Evolutionary conservation across 805 yeast genomes (phyloP), one percentile per base, ranked within the genome.

Genomic region (Scheffersomyces amazonensis): DNA sequence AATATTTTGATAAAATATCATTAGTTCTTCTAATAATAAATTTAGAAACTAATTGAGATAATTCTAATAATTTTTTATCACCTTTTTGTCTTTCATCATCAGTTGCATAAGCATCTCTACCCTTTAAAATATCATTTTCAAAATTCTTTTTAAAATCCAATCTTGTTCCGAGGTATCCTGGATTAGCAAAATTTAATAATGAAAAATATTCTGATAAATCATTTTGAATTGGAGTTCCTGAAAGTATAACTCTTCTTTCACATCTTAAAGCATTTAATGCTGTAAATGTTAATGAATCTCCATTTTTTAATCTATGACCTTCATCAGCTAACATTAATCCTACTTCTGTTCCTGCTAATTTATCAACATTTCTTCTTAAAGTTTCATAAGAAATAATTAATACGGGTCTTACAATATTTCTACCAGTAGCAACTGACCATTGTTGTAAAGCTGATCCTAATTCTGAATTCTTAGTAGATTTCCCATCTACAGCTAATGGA

Each of bases 141-240:
- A 75, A 93, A 53, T 86, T 86, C 56, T 81, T 87, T 41, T 95
- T 72, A 58, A 93, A 93, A 41, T 91, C 96, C 18, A 60, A 63
- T 48, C 95, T 75, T 1, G 96, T 71, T 0, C 99, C 99, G 32
- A 93, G 65, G 27, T 87, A 74, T 0, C 96, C 96, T 0, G 99
- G 99, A 56, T 91, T 93, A 7, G 98, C 95, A 66, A 91, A 91
- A 52, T 82, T 87, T 43, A 93, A 67, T 35, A 91, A 64, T 1
- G 98, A 87, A 55, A 89, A 93, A 63, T 91, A 91, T 62, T 91
- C 99, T 0, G 96, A 83, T 24, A 91, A 69, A 65, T 91, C 98
- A 52, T 91, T 91, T 60, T 91, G 99, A 46, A 91, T 90, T 0
- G 99, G 99, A 0, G 99, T 91, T 27, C 99, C 99, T 1, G 96